Evolutionary conservation across 306 rosid species (phyloP).

Genomic region (Canavalia ensiformis): DNA sequence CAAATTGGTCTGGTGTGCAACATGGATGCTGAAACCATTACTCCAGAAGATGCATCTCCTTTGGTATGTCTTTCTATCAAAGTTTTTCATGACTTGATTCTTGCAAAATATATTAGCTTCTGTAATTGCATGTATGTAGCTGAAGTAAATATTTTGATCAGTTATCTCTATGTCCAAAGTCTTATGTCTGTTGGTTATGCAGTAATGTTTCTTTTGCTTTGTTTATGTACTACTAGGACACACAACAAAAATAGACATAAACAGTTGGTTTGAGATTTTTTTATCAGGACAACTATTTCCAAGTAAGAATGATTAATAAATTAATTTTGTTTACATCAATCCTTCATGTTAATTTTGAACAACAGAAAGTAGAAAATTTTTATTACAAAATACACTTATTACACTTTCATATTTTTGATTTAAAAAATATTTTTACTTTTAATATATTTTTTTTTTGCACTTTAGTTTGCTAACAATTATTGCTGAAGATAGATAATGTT

Average conservation of each 20-base stretch:
- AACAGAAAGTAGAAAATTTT: no score
- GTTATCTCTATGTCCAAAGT: neutral
- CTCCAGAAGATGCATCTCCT: slow-evolving; percentile 50
- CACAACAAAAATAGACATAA: neutral
- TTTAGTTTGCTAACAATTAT: no score
- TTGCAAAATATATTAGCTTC: slow-evolving; percentile 1
- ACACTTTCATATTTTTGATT: no score
- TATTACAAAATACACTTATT: no score
- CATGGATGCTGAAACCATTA: slow-evolving; percentile 63
- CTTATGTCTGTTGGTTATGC: neutral
- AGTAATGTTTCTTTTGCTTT: slow-evolving; percentile 11
- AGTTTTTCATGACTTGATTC: neutral
- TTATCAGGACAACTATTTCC: slow-evolving; percentile 20
- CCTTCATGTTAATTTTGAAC: no score
- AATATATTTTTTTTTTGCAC: no score
- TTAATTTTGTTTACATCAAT: no score
- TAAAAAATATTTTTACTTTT: no score
- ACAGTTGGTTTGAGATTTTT: slow-evolving; percentile 13
- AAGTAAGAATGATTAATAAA: no score
- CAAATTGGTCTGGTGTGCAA: slow-evolving; percentile 39
- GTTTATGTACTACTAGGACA: neutral
- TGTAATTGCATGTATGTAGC: slow-evolving; percentile 4
- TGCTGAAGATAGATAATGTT: neutral
- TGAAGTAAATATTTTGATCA: slow-evolving; percentile 22
- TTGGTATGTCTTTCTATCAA: slow-evolving; percentile 53